Evolutionary conservation across 805 yeast genomes (phyloP).

Genomic region (Yamadazyma olivae): DNA sequence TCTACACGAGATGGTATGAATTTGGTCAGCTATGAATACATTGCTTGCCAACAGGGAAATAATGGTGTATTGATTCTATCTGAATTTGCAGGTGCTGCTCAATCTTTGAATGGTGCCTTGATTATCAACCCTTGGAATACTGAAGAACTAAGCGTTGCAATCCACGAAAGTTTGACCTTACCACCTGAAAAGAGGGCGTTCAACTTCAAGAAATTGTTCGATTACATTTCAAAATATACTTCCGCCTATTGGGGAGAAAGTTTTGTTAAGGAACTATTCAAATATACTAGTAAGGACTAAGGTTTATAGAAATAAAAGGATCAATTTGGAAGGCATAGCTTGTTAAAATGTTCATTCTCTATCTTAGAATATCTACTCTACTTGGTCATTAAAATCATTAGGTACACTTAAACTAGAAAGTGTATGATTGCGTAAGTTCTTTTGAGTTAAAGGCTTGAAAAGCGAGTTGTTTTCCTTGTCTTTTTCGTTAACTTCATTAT

Average conservation of each 20-base stretch:
- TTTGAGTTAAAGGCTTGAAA: slow-evolving; percentile 25
- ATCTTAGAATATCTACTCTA: slow-evolving; percentile 16
- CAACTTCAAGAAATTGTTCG: slow-evolving; percentile 81
- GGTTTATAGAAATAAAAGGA: too few species aligned
- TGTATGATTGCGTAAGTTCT: slow-evolving; percentile 26
- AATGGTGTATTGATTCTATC: slow-evolving; percentile 86
- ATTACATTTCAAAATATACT: slow-evolving; percentile 88
- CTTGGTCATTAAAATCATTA: slow-evolving; percentile 17
- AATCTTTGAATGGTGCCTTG: slow-evolving; percentile 88
- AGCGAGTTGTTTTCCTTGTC: slow-evolving; percentile 14
- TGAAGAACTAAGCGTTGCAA: slow-evolving; percentile 85
- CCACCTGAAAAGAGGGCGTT: slow-evolving; percentile 75
- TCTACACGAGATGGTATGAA: slow-evolving; percentile 99
- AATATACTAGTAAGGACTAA: slow-evolving; percentile 12
- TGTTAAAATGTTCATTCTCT: too few species aligned
- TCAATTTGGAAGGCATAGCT: too few species aligned
- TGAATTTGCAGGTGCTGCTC: slow-evolving; percentile 99
- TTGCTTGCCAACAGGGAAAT: slow-evolving; percentile 86
- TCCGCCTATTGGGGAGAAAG: slow-evolving; percentile 97
- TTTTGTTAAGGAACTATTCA: slow-evolving; percentile 81
- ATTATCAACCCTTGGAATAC: slow-evolving; percentile 98
- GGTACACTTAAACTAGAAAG: slow-evolving; percentile 11
- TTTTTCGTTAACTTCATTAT: slow-evolving; percentile 12
- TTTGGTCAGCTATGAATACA: slow-evolving; percentile 91
- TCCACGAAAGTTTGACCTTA: slow-evolving; percentile 81